phyloP scores from a whole-genome alignment of 2,329 filamentous ascomycete species.

The Fusarium euwallaceae region DNA sequence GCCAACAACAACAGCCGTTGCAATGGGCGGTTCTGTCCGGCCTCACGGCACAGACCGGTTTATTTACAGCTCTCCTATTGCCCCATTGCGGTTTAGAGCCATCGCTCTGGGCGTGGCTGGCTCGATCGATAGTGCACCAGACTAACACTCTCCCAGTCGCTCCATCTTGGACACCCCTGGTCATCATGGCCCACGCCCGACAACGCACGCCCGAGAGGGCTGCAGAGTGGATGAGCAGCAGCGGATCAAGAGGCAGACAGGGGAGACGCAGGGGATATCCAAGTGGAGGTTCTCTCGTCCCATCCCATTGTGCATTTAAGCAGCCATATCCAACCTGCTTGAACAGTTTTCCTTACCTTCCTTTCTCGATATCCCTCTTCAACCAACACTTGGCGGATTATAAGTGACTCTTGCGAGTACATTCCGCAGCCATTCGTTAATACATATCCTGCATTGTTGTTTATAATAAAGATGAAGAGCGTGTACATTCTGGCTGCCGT shows the following conservation, averaged over 20 bases:
- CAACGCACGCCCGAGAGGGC: constrained; percentile 18
- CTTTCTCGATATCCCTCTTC: constrained; percentile 38
- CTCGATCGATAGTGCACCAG: constrained; percentile 35
- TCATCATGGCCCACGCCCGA: constrained; percentile 17
- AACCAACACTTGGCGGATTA: constrained; percentile 33
- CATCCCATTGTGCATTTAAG: constrained; percentile 39
- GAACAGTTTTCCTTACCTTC: constrained; percentile 10
- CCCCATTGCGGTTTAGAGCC: constrained; percentile 19
- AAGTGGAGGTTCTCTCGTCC: not conserved
- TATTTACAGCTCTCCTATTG: constrained; percentile 17
- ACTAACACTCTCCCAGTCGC: constrained; percentile 33
- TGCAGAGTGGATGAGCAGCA: constrained; percentile 8
- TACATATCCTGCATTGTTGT: constrained; percentile 43
- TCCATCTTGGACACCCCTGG: constrained; percentile 26
- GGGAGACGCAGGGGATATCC: constrained; percentile 14
- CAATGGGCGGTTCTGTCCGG: constrained; percentile 27
- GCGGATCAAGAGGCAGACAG: constrained; percentile 1
- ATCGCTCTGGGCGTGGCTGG: constrained; percentile 9
- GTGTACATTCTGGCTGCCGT: constrained; percentile 47
- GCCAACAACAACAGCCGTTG: not conserved
- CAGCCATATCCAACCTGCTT: constrained; percentile 25
- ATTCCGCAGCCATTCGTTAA: constrained; percentile 47
- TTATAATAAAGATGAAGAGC: constrained; percentile 52
- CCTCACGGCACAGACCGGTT: constrained; percentile 20
- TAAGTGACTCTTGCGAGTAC: constrained; percentile 42